phyloP scores from a whole-genome alignment of 352 stramenopile genomes.

The Globisporangium cylindrosporum region DNA sequence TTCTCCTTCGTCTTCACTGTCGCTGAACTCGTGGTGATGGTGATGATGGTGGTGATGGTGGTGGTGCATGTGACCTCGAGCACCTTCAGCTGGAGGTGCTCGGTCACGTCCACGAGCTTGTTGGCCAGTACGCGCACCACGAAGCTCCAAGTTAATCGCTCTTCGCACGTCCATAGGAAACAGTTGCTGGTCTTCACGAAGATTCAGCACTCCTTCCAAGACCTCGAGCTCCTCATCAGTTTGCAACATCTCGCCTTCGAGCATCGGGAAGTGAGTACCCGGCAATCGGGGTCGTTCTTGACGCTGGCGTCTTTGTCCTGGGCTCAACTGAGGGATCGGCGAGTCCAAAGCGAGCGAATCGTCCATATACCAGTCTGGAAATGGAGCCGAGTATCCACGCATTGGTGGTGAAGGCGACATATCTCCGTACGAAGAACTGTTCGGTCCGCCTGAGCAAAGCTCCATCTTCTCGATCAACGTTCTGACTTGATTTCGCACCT shows the following conservation, averaged over 20 bases:
- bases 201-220: slow-evolving; percentile 61
- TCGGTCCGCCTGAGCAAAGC: slow-evolving; percentile 61
- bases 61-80: slow-evolving; percentile 21
- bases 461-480: slow-evolving; percentile 85
- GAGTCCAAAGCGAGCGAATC: slow-evolving; percentile 29
- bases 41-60: slow-evolving; percentile 22
- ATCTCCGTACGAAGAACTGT: slow-evolving; percentile 25
- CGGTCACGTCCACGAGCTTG: slow-evolving; percentile 17
- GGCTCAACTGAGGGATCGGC: slow-evolving; percentile 34
- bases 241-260: slow-evolving; percentile 61
- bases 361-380: slow-evolving; percentile 75
- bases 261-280: slow-evolving; percentile 37
- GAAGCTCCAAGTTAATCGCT: slow-evolving; percentile 38
- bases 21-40: slow-evolving; percentile 30
- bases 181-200: slow-evolving; percentile 58
- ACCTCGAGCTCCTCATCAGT: slow-evolving; percentile 69
- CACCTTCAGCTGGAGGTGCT: slow-evolving; percentile 15
- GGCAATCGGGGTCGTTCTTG: slow-evolving; percentile 46
- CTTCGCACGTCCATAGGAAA: slow-evolving; percentile 52
- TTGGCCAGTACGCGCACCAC: slow-evolving; percentile 29
- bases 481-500: slow-evolving; percentile 59
- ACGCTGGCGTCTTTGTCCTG: slow-evolving; percentile 31
- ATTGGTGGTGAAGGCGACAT: slow-evolving; percentile 52
- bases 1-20: slow-evolving; percentile 54
- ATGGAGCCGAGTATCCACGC: slow-evolving; percentile 50